Base-by-base conservation (phyloP, 345 rosid species). In the Lepidium aucheri region DNA sequence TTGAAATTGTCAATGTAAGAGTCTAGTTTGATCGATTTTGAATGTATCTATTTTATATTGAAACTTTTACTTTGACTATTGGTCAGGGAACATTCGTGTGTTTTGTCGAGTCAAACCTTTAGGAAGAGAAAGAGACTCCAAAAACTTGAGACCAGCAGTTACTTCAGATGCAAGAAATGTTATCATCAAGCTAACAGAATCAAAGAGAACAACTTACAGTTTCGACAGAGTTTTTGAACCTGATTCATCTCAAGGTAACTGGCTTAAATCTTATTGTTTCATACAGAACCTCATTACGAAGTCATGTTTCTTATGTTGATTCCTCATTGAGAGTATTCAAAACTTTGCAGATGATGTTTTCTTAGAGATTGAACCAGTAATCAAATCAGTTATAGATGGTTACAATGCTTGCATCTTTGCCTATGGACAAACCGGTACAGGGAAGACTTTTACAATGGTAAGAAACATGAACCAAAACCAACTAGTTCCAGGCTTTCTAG, bases 341-440 rank as follows among this genome's bases (percentile, higher is more conserved):
- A 60, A 45, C 46, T 58, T 3, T 78, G 71, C 78, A 90, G 97
- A 81, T 80, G 84, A 78, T 63, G 88, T 90, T 36, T 90, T 84
- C 68, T 76, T 83, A n/a, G 90, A 90, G 69, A 84, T 90, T 11
- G 95, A 90, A 72, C 94, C 97, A 8, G 73, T 90, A 22, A 78
- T 85, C 58, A 90, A 84, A 71, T 87, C 95, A 2, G 91, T 81
- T 52, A 55, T 90, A 9, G 94, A 90, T 65, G 97, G 97, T 35
- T 87, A 85, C 74, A 89, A 89, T 67, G 96, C 94, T 22, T 85
- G 96, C 70, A 80, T 89, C 72, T 85, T 89, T 28, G 94, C 96
- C 0, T 84, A 85, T 16, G 94, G 96, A 41, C 96, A 89, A 81
- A 89, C 96, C 1, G 94, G 89, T 72, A 84, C 94, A 1, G 94